Conservation (phyloP, 176 grass and related monocot species). For the Thalia dealbata region DNA sequence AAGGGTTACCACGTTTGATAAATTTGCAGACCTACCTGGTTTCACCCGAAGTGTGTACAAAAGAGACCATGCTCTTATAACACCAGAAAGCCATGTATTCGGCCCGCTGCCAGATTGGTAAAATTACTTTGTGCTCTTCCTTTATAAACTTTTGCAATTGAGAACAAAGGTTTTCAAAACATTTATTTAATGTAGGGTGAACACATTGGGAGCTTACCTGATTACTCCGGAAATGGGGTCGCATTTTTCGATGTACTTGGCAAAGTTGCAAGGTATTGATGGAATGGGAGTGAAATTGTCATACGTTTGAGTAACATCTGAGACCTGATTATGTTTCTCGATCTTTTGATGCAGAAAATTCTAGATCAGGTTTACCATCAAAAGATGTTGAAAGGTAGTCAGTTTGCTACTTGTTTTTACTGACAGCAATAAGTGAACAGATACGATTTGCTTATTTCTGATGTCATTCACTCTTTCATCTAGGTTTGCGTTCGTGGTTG, state of each 20-base stretch:
- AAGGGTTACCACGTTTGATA: too few relatives aligned
- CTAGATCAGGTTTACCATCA: constrained; percentile 60
- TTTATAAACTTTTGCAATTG: not conserved
- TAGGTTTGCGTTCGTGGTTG: constrained; percentile 84
- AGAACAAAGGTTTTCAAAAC: not conserved
- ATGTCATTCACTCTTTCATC: constrained; percentile 21
- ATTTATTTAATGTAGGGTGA: constrained; percentile 55
- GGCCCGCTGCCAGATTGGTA: constrained; percentile 88
- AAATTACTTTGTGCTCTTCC: not conserved
- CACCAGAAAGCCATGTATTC: constrained; percentile 95
- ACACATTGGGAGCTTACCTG: constrained; percentile 76
- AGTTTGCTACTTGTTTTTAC: not conserved
- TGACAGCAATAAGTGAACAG: not conserved
- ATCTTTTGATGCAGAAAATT: constrained; percentile 49
- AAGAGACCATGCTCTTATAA: constrained; percentile 80
- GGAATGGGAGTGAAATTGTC: not conserved
- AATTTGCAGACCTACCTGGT: constrained; percentile 79
- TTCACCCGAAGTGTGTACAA: constrained; percentile 84
- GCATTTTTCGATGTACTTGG: constrained; percentile 84
- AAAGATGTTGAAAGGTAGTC: constrained; percentile 89
- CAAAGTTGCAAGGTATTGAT: constrained; percentile 88
- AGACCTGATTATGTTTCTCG: not conserved
- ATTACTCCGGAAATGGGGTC: constrained; percentile 68
- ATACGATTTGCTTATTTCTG: constrained; percentile 1
- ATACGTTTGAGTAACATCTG: not conserved